phyloP scores from a whole-genome alignment of 805 yeast species.

The Saturnispora serradocipensis region DNA sequence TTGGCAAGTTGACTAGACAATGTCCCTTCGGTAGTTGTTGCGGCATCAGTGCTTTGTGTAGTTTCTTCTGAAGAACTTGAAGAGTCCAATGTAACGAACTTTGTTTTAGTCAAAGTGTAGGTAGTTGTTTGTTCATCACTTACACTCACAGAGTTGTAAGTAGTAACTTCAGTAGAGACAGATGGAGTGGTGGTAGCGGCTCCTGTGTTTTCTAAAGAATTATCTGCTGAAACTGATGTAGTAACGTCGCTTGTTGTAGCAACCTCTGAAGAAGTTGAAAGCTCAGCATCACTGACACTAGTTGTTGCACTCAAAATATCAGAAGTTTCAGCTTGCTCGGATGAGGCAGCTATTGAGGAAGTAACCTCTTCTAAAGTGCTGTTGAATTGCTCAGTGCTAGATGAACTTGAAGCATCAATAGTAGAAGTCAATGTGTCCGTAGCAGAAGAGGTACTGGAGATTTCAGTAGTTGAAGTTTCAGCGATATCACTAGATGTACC shows the following conservation, averaged over 20 bases:
- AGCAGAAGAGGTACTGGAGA: not conserved
- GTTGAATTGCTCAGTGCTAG: not conserved
- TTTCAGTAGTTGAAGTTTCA: not conserved
- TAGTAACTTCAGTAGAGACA: constrained; percentile 4
- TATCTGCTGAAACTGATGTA: not conserved
- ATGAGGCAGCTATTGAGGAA: not conserved
- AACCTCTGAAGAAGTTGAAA: not conserved
- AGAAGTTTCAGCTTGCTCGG: not conserved
- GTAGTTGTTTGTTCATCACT: constrained; percentile 14
- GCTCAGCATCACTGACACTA: not conserved
- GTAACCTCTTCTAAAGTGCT: not conserved
- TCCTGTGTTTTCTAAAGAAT: not conserved
- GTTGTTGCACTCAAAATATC: not conserved
- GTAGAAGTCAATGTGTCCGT: not conserved
- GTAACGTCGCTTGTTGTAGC: not conserved
- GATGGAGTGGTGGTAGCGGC: not conserved
- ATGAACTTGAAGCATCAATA: not conserved
- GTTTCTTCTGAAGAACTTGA: not conserved
- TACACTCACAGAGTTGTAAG: constrained; percentile 4
- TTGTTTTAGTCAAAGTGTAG: constrained; percentile 13
- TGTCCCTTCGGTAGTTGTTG: not conserved
- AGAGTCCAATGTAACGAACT: constrained; percentile 11
- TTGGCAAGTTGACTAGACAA: not conserved
- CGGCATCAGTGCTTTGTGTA: not conserved
- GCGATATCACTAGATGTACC: not conserved